Evolutionary conservation across 2,329 filamentous ascomycete genomes (phyloP).

Genomic region (Aspergillus bombycis): DNA sequence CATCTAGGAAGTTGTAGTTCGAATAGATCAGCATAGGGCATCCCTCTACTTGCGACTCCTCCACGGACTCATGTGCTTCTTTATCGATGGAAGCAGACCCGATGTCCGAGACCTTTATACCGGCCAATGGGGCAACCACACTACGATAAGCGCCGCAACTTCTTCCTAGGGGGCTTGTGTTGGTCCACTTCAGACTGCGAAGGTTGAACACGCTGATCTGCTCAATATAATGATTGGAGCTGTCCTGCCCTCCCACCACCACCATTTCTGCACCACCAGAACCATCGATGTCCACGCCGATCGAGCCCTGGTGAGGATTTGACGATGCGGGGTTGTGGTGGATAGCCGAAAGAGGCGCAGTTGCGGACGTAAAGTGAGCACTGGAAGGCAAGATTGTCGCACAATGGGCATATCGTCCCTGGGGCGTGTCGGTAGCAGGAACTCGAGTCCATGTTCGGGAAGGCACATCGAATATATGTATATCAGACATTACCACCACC

Average conservation of each 20-base stretch:
- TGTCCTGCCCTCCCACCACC: slow-evolving; percentile 93
- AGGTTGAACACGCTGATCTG: slow-evolving; percentile 98
- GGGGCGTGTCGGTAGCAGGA: slow-evolving; percentile 76
- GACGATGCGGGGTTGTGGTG: slow-evolving; percentile 83
- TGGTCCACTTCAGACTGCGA: slow-evolving; percentile 92
- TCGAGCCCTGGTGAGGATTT: slow-evolving; percentile 83
- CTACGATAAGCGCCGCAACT: slow-evolving; percentile 96
- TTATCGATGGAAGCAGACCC: slow-evolving; percentile 46
- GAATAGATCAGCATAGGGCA: slow-evolving; percentile 93
- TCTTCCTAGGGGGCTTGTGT: slow-evolving; percentile 81
- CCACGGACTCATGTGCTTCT: slow-evolving; percentile 37
- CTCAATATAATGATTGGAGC: slow-evolving; percentile 97
- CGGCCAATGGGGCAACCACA: slow-evolving; percentile 79
- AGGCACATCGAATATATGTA: slow-evolving; percentile 89
- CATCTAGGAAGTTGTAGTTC: slow-evolving; percentile 98
- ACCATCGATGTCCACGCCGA: slow-evolving; percentile 88
- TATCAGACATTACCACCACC: slow-evolving; percentile 96
- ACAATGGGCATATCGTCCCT: slow-evolving; percentile 95
- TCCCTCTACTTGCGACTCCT: slow-evolving; percentile 41
- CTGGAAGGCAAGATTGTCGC: slow-evolving; percentile 89
- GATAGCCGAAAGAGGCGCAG: slow-evolving; percentile 81
- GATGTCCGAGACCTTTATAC: slow-evolving; percentile 49
- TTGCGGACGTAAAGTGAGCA: slow-evolving; percentile 81
- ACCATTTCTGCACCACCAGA: slow-evolving; percentile 95
- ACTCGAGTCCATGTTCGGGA: slow-evolving; percentile 85